Base-by-base conservation (phyloP, 306 rosid species). In the Quercus gilva region DNA sequence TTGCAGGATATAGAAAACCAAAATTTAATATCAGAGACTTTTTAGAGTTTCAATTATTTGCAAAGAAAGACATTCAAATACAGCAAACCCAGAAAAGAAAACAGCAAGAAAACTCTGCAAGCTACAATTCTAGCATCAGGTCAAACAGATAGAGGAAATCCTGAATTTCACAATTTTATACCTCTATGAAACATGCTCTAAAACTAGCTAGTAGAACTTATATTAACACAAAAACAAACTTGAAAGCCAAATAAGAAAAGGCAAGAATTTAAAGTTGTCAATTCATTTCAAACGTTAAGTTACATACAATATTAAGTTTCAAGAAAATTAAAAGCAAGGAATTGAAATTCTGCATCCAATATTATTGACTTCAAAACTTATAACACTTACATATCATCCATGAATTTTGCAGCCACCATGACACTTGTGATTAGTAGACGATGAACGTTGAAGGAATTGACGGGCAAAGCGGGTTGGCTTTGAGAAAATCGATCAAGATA, bases 381-480 rank as follows among this genome's bases (percentile, higher is more conserved):
- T 49, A 53, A 79, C 15, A 87, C 96, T 91, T 83, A 96, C 99
- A 89, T 76, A 74, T 96, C 99, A 82, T 96, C 99, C 99, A 96
- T 96, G 94, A 96, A 96, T 72, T 96, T 96, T 13, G 98, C 96
- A 70, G 99, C 89, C 12, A 96, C 89, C 92, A 96, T 88, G 59
- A 91, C 99, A 31, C 99, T 96, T 14, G 99, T 93, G 49, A 96
- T 93, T 37, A 96, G 92, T 72, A 96, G 85, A 29, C 98, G 90
- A 67, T 96, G 99, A 29, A 93, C 97, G 76, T 90, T 93, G 87
- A 89, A 88, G 65, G 97, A 91, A 71, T 90, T 93, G 90, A 96
- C 87, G 0, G 97, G 96, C 84, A 91, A 80, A 1, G 91, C 79
- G 18, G 96, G 91, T 33, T 93, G 99, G 45, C 78, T 88, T 75